Evolutionary conservation across 1,139 yeast species (phyloP), one percentile per base, ranked within the genome.

Genomic region (Lodderomyces orthopsilosis): DNA sequence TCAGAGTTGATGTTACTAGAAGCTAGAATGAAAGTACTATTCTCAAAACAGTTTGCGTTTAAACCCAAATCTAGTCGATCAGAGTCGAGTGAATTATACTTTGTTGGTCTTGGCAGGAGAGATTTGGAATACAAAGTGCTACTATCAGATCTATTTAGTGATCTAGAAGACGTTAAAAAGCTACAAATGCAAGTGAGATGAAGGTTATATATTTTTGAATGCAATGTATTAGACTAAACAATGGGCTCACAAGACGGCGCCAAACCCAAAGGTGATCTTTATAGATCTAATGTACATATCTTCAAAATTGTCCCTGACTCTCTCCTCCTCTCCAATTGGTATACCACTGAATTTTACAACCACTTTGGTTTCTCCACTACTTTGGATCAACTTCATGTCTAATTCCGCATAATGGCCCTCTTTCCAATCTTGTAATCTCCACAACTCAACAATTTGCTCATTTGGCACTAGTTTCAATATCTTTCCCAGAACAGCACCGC

Each of bases 261-360:
- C 98, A 63, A 86, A 91, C 1, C 98, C 98, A 65, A 93, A 93
- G 0, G 96, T 85, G 37, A 89, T 60, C 70, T 90, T 93, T 59
- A 93, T 90, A 8, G 96, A 79, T 63, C 84, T 82, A 46, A 91
- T 82, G 61, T 93, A 93, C 63, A 89, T 87, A 51, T 87, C 90
- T 54, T 89, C 90, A 59, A 94, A 93, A 65, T 93, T 93, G 37
- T 74, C 78, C 58, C 82, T 79, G 35, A 88, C 96, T 46, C 85
- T 74, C 46, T 93, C 98, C 63, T 93, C 98, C 60, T 94, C 94
- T n/a, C 98, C 98, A 38, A 93, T 74, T 17, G 98, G 98, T 41
- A 93, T 84, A n/a, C 97, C 97, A 18, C 80, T 71, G 79, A 93
- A 88, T 46, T 76, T 73, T 30, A 90, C 93, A 47, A 83, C 79